A percentile compares a stretch with the other conserved stretches of the same genome.
These are phyloP conservation scores for Ascochyta viciae-villosae DNA, from an alignment of 2,329 filamentous ascomycete species.

Conservation along the genomic window DNA sequence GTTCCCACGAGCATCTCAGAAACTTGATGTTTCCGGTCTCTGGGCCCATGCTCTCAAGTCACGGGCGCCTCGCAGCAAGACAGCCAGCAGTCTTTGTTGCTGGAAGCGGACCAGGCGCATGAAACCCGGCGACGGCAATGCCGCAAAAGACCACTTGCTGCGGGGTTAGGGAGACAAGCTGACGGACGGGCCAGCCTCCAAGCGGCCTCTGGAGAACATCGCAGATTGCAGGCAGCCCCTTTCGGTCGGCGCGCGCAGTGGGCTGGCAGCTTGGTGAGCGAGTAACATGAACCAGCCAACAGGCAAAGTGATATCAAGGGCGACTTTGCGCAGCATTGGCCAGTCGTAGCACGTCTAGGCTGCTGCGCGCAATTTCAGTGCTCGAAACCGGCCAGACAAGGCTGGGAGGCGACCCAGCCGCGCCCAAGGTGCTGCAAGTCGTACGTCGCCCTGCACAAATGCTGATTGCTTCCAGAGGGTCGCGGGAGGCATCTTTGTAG, in stretches of 20 bases:
- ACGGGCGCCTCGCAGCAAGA: conserved; percentile 8
- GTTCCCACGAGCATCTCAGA: not conserved
- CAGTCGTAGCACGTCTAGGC: conserved; percentile 14
- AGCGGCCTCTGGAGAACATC: conserved; percentile 13
- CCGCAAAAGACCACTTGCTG: conserved; percentile 13
- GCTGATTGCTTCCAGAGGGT: not conserved
- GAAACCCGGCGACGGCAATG: conserved; percentile 18
- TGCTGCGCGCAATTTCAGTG: conserved; percentile 15
- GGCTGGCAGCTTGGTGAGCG: conserved; percentile 11
- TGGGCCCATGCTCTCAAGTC: conserved; percentile 1
- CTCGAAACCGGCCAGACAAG: conserved; percentile 17
- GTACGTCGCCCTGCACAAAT: conserved; percentile 10
- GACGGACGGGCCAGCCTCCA: conserved; percentile 16
- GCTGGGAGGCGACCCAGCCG: conserved; percentile 7
- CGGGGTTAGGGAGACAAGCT: conserved; percentile 18
- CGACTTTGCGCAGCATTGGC: conserved; percentile 14
- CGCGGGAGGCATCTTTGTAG: not conserved
- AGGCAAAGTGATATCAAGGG: conserved; percentile 17
- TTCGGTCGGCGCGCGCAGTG: conserved; percentile 13
- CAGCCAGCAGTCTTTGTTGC: conserved; percentile 12
- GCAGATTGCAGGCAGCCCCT: conserved; percentile 16
- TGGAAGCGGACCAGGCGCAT: conserved; percentile 15
- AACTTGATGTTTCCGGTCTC: not conserved
- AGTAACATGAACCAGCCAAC: conserved; percentile 14
- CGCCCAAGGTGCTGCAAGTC: conserved; percentile 11